Evolutionary conservation across 768 basidiomycete species (phyloP).

Genomic region (Leccinum pellstonianum): DNA sequence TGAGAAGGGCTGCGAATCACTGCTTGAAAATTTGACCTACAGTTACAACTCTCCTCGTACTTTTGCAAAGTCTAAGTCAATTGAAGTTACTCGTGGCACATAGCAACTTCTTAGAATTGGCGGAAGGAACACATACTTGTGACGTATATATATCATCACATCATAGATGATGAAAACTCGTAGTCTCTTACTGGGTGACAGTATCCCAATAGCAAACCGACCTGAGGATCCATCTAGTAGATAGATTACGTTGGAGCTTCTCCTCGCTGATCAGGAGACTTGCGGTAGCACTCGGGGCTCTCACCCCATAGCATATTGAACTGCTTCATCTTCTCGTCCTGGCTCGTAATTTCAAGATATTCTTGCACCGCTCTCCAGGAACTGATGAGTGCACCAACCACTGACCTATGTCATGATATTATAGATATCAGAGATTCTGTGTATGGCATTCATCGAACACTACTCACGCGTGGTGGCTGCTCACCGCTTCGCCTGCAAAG

Average conservation of each 20-base stretch:
- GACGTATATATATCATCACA: neutral
- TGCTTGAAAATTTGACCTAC: too few species aligned
- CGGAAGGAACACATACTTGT: too few species aligned
- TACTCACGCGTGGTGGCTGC: conserved; percentile 38
- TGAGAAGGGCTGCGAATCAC: too few species aligned
- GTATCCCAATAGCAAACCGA: too few species aligned
- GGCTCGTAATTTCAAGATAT: conserved; percentile 17
- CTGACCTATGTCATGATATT: conserved; percentile 28
- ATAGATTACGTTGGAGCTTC: neutral
- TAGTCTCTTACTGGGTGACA: too few species aligned
- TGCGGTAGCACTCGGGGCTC: conserved; percentile 28
- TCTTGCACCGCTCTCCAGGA: conserved; percentile 35
- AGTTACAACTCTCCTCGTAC: too few species aligned
- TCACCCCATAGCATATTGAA: conserved; percentile 30
- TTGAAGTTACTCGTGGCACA: too few species aligned
- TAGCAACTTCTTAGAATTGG: too few species aligned
- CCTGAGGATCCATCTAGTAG: neutral
- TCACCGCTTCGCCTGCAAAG: conserved; percentile 24
- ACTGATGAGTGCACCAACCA: conserved; percentile 39
- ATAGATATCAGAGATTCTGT: neutral
- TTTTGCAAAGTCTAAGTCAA: too few species aligned
- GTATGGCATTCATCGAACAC: neutral
- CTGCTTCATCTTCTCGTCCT: conserved; percentile 7
- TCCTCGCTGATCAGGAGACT: neutral
- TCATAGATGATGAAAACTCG: too few species aligned